Evolutionary conservation across 208 protist genomes (phyloP).

Genomic region (Lotmaria passim): DNA sequence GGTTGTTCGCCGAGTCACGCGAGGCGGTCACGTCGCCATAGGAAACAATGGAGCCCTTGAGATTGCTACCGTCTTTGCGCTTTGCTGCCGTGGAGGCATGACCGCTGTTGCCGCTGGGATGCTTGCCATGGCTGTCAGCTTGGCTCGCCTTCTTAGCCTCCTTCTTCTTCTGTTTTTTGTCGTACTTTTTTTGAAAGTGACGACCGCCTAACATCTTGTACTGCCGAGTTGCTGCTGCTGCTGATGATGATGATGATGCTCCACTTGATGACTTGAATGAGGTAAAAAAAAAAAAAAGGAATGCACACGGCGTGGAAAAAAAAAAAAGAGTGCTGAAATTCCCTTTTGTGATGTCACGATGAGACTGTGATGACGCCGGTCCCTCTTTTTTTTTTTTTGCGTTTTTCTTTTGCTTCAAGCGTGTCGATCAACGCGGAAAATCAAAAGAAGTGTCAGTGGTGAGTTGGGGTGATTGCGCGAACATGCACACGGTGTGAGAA

Average conservation of each 20-base stretch:
- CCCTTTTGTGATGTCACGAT: too few species aligned
- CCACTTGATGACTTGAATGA: too few species aligned
- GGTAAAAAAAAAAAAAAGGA: conserved; percentile 5
- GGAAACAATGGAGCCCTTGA: conserved; percentile 81
- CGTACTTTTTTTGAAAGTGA: conserved; percentile 73
- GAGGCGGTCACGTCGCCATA: conserved; percentile 42
- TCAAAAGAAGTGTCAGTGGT: too few species aligned
- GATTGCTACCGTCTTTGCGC: conserved; percentile 48
- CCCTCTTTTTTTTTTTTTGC: too few species aligned
- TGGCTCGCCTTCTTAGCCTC: conserved; percentile 43
- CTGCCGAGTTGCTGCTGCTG: neutral
- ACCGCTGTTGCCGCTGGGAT: neutral
- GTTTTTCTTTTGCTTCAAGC: too few species aligned
- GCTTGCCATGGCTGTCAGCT: conserved; percentile 2
- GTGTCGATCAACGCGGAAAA: too few species aligned
- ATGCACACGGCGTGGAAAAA: too few species aligned
- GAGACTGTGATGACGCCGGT: too few species aligned
- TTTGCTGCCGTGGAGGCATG: neutral
- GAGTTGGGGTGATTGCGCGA: too few species aligned
- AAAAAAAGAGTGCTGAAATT: too few species aligned
- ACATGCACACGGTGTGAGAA: too few species aligned
- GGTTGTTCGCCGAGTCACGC: conserved; percentile 84
- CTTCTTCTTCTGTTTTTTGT: conserved; percentile 72
- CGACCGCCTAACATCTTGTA: conserved; percentile 59
- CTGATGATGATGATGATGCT: neutral